These are phyloP conservation scores for Geopyxis carbonaria DNA, from an alignment of 495 filamentous ascomycete species.

Conservation along the genomic window DNA sequence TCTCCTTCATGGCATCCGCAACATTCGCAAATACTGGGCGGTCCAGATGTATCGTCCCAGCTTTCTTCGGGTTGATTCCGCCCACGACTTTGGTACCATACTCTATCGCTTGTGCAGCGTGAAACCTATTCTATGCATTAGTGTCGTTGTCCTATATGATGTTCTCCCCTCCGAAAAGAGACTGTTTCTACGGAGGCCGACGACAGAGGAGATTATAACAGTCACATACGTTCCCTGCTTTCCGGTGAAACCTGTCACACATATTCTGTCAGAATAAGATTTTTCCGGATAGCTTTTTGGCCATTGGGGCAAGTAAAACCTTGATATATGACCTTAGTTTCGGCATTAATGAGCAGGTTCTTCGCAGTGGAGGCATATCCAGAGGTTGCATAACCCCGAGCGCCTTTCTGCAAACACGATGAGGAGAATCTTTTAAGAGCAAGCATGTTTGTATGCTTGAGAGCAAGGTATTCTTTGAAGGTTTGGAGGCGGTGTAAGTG, in stretches of 20 bases:
- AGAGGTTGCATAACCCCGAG: slow-evolving; percentile 43
- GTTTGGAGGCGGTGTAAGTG: too few species aligned
- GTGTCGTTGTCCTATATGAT: neutral
- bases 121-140: slow-evolving; percentile 46
- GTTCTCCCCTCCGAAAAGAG: neutral
- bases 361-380: slow-evolving; percentile 68
- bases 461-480: neutral
- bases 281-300: too few species aligned
- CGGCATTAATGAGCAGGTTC: slow-evolving; percentile 79
- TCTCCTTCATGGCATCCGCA: slow-evolving; percentile 73
- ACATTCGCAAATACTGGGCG: slow-evolving; percentile 88
- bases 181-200: too few species aligned
- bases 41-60: slow-evolving; percentile 72
- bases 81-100: slow-evolving; percentile 97
- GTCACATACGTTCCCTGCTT: slow-evolving; percentile 89
- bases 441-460: slow-evolving; percentile 16
- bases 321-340: slow-evolving; percentile 92
- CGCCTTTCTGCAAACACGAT: slow-evolving; percentile 32
- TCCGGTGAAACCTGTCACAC: slow-evolving; percentile 52
- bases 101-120: slow-evolving; percentile 92
- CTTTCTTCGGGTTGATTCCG: slow-evolving; percentile 94
- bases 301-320: slow-evolving; percentile 30
- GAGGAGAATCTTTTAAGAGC: slow-evolving; percentile 31
- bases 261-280: too few species aligned
- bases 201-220: too few species aligned